phyloP scores from a whole-genome alignment of 148 eudicot species.

The Rhododendron mucronatum region DNA sequence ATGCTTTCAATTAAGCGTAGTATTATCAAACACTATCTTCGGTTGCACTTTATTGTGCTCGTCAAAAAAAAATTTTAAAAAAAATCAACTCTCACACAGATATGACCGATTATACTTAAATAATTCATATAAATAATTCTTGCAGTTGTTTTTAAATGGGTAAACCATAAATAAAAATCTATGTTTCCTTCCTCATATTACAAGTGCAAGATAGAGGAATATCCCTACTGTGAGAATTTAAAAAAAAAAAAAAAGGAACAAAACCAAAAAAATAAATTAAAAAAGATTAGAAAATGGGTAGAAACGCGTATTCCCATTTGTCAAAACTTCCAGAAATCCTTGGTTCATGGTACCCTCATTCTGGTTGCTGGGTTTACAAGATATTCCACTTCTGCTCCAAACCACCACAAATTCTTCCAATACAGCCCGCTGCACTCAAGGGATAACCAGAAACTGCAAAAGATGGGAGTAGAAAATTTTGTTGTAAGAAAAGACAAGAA shows the following conservation, averaged over 20 bases:
- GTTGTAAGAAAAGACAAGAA: neutral
- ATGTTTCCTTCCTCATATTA: neutral
- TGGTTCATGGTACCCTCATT: neutral
- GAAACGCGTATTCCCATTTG: neutral
- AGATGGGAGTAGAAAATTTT: neutral
- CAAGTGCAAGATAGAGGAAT: neutral
- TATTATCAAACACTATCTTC: no score
- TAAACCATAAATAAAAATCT: neutral
- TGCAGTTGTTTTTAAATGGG: neutral
- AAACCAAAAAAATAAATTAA: neutral
- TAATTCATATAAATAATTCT: no score
- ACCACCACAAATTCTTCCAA: constrained; percentile 6
- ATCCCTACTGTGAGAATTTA: neutral
- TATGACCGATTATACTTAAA: no score
- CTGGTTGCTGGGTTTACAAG: neutral
- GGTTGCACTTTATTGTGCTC: no score
- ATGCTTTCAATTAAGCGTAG: no score
- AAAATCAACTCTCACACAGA: no score
- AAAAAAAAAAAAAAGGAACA: neutral
- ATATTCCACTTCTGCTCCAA: constrained; percentile 13
- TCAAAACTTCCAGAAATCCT: neutral
- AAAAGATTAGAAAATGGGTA: neutral
- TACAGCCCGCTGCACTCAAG: constrained; percentile 15
- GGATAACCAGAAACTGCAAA: constrained; percentile 14
- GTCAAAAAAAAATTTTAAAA: no score